A percentile compares a stretch with the other conserved stretches of the same genome.
Evolutionary conservation across 192 early-diverging fungal genomes (phyloP).

Genomic region (Linderina pennispora): DNA sequence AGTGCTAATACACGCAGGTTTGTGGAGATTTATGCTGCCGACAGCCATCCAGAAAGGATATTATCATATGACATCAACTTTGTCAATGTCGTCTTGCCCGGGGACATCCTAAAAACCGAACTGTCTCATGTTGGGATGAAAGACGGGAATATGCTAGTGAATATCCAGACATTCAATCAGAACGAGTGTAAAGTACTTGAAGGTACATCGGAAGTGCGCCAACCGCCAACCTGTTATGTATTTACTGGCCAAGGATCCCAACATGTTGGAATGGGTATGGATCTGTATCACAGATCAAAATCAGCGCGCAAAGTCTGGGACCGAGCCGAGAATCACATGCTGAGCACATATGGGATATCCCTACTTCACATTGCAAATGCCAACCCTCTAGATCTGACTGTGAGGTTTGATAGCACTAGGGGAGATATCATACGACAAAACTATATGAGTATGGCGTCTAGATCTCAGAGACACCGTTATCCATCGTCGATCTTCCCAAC

Average conservation of each 20-base stretch:
- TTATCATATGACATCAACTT: slow-evolving; percentile 69
- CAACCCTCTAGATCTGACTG: slow-evolving; percentile 80
- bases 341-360: slow-evolving; percentile 83
- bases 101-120: too few relatives aligned
- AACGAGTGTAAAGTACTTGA: too few relatives aligned
- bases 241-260: slow-evolving; percentile 98
- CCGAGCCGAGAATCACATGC: slow-evolving; percentile 79
- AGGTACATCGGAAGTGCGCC: slow-evolving; percentile 81
- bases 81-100: too few relatives aligned
- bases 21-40: slow-evolving; percentile 81
- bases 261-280: slow-evolving; percentile 92
- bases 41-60: slow-evolving; percentile 77
- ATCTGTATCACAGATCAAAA: slow-evolving; percentile 71
- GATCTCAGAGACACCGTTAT: too few relatives aligned
- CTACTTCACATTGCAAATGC: slow-evolving; percentile 84
- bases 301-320: slow-evolving; percentile 84
- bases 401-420: slow-evolving; percentile 91
- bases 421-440: too few relatives aligned
- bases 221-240: slow-evolving; percentile 79
- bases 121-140: too few relatives aligned
- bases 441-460: too few relatives aligned
- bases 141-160: too few relatives aligned
- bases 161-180: too few relatives aligned
- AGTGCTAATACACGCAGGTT: slow-evolving; percentile 81
- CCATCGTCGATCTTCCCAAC: too few relatives aligned